Evolutionary conservation across 257 asterid species (phyloP).

Genomic region (Pogostemon cablin): DNA sequence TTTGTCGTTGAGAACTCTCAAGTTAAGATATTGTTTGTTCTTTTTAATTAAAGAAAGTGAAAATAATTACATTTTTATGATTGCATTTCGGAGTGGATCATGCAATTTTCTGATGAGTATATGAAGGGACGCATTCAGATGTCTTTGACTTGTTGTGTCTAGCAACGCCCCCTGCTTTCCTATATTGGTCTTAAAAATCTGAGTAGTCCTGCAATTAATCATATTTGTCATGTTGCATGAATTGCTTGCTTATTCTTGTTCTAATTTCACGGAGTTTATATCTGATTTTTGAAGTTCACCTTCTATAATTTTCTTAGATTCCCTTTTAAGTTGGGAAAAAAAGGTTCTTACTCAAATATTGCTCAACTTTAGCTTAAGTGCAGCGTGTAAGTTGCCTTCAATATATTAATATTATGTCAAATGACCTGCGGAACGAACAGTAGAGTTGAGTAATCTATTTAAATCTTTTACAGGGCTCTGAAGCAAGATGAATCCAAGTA

Average conservation of each 20-base stretch:
- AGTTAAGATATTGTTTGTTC: neutral
- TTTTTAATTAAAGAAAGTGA: neutral
- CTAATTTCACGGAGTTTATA: neutral
- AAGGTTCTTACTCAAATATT: neutral
- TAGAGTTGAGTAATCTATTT: conserved; percentile 15
- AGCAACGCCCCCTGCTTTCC: conserved; percentile 4
- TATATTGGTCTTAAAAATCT: neutral
- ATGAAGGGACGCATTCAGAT: conserved; percentile 12
- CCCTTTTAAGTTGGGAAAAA: conserved; percentile 20
- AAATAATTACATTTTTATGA: conserved; percentile 5
- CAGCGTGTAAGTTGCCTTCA: conserved; percentile 8
- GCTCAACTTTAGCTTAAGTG: conserved; percentile 7
- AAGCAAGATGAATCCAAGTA: conserved; percentile 86
- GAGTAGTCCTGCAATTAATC: conserved; percentile 1
- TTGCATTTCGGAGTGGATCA: conserved; percentile 7
- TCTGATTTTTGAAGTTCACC: conserved; percentile 4
- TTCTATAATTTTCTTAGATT: conserved; percentile 10
- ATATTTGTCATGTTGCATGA: neutral
- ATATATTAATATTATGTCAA: neutral
- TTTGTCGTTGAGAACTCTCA: conserved; percentile 10
- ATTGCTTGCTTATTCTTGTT: neutral
- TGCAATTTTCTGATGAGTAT: neutral
- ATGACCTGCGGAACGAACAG: neutral
- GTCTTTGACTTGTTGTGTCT: conserved; percentile 9
- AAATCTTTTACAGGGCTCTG: conserved; percentile 51